Base-by-base conservation (phyloP, 2,329 filamentous ascomycete species). In the Epicoccum sorghinum region DNA sequence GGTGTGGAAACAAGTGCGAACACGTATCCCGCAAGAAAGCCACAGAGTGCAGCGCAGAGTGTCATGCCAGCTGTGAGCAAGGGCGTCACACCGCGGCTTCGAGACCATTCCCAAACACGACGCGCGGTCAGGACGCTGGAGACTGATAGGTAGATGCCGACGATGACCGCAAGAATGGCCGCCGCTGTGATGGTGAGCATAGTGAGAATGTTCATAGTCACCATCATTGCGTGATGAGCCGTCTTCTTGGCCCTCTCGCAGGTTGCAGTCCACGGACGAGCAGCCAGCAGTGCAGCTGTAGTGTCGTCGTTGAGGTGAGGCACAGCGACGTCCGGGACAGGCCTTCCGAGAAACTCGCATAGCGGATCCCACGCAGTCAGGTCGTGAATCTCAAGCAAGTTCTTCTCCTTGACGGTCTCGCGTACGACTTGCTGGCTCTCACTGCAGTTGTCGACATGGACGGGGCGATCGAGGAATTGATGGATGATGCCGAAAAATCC, bases 321-420 rank as follows among this genome's bases (percentile, higher is more conserved):
- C 46, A 69, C 67, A 3, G 54, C 47, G 13, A 52, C 58, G 9
- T 60, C 41, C 7, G 71, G 69, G 2, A 68, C 51, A 1, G 53
- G 29, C 30, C 61, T 57, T 0, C 55, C 63, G 14, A 74, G 52
- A 36, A 71, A 74, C 9, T 62, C 42, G 47, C 70, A 72, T 24
- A 72, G 39, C 9, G 66, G 65, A 43, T 57, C 59, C 71, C 71
- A 75, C 3, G 66, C 66, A 43, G 61, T 53, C 4, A 61, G 43
- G n/a, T 64, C 24, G 36, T 53, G 37, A 41, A 67, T 65, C 40
- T 69, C 62, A n/a, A 74, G 59, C 29, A 74, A 47, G 6, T 62
- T 50, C 38, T 67, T 68, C 8, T 57, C 49, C 4, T 65, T 61
- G 12, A 70, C 55, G 4, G 45, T 27, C 8, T 52, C 53, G 13